Evolutionary conservation across 1,284 basidiomycete species (phyloP).

Genomic region (Malassezia restricta): DNA sequence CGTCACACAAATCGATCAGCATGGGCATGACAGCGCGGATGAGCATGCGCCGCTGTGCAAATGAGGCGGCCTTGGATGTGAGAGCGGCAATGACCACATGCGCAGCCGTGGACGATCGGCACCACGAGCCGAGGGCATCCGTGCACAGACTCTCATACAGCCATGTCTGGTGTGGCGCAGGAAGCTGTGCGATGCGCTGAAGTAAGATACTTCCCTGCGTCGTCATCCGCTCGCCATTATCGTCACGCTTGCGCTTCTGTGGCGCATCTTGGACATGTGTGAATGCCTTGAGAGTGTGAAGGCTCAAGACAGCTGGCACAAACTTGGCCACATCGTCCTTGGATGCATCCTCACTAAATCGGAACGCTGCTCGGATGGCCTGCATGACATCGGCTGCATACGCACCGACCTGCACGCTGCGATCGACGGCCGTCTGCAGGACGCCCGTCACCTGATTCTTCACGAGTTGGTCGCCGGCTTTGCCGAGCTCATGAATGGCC

Average conservation of each 20-base stretch:
- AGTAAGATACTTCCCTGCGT: conserved; percentile 36
- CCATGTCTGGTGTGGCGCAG: conserved; percentile 15
- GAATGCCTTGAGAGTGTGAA: conserved; percentile 13
- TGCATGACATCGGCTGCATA: background rate
- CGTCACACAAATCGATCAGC: conserved; percentile 22
- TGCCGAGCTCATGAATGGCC: conserved; percentile 9
- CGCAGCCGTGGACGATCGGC: conserved; percentile 19
- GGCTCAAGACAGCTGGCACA: conserved; percentile 13
- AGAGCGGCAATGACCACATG: conserved; percentile 20
- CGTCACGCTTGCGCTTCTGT: conserved; percentile 16
- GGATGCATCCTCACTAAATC: conserved; percentile 1
- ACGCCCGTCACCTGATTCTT: conserved; percentile 8
- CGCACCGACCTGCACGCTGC: background rate
- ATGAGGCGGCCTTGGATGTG: conserved; percentile 19
- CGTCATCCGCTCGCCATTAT: conserved; percentile 15
- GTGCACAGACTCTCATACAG: conserved; percentile 17
- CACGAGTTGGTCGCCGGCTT: conserved; percentile 10
- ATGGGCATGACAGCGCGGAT: conserved; percentile 12
- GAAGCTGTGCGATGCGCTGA: conserved; percentile 26
- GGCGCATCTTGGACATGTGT: background rate
- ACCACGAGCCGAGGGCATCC: conserved; percentile 19
- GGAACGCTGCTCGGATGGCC: conserved; percentile 5
- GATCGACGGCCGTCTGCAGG: conserved; percentile 8
- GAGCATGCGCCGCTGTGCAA: conserved; percentile 23
- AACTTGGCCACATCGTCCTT: conserved; percentile 6